Evolutionary conservation across 129 eudicot species (phyloP).

Genomic region (Arctium minus): DNA sequence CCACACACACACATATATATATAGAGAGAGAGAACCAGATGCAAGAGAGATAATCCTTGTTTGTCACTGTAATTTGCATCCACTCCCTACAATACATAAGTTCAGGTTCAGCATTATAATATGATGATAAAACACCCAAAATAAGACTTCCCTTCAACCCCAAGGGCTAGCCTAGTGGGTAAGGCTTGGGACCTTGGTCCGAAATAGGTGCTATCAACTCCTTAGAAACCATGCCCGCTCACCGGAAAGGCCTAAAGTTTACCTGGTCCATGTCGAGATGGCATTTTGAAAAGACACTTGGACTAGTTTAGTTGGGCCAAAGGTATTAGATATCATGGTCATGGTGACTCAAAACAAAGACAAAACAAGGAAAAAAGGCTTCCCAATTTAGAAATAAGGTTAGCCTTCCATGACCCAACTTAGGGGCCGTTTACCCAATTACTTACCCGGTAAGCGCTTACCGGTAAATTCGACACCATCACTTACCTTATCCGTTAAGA

Average conservation of each 20-base stretch:
- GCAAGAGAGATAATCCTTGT: conserved; percentile 86
- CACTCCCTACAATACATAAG: conserved; percentile 63
- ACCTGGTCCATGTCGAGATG: background rate
- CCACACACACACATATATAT: no score
- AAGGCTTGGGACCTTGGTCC: background rate
- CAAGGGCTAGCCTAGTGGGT: background rate
- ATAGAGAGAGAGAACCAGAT: conserved; percentile 62
- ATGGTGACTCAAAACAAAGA: background rate
- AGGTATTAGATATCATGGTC: background rate
- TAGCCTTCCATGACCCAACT: background rate
- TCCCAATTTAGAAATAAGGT: background rate
- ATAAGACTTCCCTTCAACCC: background rate
- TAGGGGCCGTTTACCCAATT: no score
- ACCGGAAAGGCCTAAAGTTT: background rate
- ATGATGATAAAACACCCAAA: background rate
- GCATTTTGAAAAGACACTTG: background rate
- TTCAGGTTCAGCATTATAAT: background rate
- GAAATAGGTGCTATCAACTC: background rate
- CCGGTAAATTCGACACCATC: no score
- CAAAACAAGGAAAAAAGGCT: background rate
- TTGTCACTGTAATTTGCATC: conserved; percentile 92
- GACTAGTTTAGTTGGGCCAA: background rate
- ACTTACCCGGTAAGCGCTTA: no score
- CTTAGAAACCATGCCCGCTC: background rate
- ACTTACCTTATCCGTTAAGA: no score